These are phyloP conservation scores for Alternaria hordeiaustralica DNA, from an alignment of 2,329 filamentous ascomycete species.

Conservation along the genomic window DNA sequence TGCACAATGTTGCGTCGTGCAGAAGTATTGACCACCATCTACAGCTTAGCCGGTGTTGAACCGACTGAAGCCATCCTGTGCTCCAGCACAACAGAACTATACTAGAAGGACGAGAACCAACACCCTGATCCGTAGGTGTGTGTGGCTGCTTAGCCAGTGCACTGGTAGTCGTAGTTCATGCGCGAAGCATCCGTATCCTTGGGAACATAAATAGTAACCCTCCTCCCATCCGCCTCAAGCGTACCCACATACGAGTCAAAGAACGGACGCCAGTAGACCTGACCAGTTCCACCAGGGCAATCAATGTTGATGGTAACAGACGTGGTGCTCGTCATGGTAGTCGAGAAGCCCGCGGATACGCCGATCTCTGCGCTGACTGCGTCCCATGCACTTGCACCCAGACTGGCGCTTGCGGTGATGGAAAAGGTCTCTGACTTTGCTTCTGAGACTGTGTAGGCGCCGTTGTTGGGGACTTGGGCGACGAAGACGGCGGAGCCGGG, in stretches of 20 bases:
- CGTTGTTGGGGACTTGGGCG: neutral
- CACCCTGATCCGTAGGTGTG: accelerated
- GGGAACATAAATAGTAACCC: neutral
- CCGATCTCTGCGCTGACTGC: neutral
- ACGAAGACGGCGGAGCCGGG: neutral
- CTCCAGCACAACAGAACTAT: accelerated
- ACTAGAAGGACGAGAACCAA: neutral
- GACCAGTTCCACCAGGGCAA: neutral
- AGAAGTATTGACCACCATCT: neutral
- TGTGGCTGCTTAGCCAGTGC: neutral
- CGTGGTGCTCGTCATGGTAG: neutral
- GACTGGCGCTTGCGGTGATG: neutral
- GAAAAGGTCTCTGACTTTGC: neutral
- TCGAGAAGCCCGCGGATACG: neutral
- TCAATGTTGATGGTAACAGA: neutral
- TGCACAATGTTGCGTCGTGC: neutral
- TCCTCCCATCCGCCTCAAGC: neutral
- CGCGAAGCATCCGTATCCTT: constrained; percentile 1
- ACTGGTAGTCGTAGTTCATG: constrained; percentile 4
- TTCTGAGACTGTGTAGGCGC: neutral
- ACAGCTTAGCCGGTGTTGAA: neutral
- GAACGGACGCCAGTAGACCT: neutral
- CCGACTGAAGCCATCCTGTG: neutral
- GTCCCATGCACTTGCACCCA: neutral
- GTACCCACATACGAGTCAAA: neutral